phyloP scores from a whole-genome alignment of 129 eudicot species.

The Mikania micrantha region DNA sequence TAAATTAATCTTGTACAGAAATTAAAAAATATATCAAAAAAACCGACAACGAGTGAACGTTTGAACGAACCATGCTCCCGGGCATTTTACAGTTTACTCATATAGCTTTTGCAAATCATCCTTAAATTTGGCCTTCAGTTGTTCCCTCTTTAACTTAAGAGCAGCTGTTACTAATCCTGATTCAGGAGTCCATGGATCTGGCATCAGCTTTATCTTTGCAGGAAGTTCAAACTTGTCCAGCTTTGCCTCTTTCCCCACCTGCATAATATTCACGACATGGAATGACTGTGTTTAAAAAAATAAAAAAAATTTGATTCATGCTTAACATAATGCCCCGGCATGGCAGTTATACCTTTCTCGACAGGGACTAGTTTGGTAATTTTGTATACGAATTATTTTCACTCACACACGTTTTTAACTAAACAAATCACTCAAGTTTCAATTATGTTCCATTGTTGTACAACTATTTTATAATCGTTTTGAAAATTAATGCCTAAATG shows the following conservation, averaged over 20 bases:
- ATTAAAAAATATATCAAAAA: not conserved
- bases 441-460: no score
- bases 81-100: constrained; percentile 19
- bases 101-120: constrained; percentile 63
- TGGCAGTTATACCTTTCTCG: not conserved
- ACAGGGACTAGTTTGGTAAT: not conserved
- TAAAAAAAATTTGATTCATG: not conserved
- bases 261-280: not conserved
- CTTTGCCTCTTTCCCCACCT: constrained; percentile 73
- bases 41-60: not conserved
- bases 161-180: constrained; percentile 95
- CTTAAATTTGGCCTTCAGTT: constrained; percentile 60
- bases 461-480: no score
- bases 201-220: constrained; percentile 70
- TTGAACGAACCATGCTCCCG: not conserved
- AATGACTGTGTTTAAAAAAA: not conserved
- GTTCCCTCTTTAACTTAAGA: constrained; percentile 85
- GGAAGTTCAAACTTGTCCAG: constrained; percentile 85
- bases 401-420: no score
- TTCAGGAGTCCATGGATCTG: constrained; percentile 93
- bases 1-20: constrained; percentile 11
- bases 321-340: not conserved
- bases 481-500: no score
- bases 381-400: no score
- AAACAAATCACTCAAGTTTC: no score